Evolutionary conservation across 1,284 basidiomycete genomes (phyloP).

Genomic region (Fomes fomentarius): DNA sequence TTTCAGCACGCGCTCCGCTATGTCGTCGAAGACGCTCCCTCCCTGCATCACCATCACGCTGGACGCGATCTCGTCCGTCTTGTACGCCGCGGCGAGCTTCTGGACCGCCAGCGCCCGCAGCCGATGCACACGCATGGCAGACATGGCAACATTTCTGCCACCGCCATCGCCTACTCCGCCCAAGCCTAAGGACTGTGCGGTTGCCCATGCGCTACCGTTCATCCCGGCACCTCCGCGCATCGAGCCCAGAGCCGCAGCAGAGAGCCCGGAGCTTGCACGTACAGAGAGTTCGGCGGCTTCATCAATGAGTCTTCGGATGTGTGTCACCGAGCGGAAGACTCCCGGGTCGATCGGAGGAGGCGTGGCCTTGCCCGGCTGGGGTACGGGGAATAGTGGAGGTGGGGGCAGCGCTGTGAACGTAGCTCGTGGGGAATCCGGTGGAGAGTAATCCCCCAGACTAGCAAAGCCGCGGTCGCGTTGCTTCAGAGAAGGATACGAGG

Average conservation of each 20-base stretch:
- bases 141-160: conserved; percentile 79
- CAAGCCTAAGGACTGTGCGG: conserved; percentile 62
- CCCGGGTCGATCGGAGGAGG: conserved; percentile 86
- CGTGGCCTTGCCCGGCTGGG: conserved; percentile 60
- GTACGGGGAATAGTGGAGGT: conserved; percentile 47
- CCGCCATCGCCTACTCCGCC: conserved; percentile 52
- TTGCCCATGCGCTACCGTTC: conserved; percentile 54
- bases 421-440: conserved; percentile 54
- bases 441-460: conserved; percentile 51
- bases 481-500: conserved; percentile 30
- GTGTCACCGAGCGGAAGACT: conserved; percentile 72
- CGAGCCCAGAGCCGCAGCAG: conserved; percentile 68
- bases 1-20: conserved; percentile 80
- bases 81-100: conserved; percentile 81
- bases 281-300: conserved; percentile 83
- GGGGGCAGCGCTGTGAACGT: conserved; percentile 42
- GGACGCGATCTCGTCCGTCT: conserved; percentile 82
- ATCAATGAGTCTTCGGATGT: conserved; percentile 78
- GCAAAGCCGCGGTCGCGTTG: conserved; percentile 44
- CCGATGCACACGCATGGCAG: conserved; percentile 76
- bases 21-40: conserved; percentile 84
- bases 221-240: conserved; percentile 46
- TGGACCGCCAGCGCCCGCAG: conserved; percentile 78
- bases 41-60: conserved; percentile 92
- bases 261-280: conserved; percentile 78